These are phyloP conservation scores for Hortiboletus campestris DNA, from an alignment of 768 basidiomycete species.

Conservation along the genomic window DNA sequence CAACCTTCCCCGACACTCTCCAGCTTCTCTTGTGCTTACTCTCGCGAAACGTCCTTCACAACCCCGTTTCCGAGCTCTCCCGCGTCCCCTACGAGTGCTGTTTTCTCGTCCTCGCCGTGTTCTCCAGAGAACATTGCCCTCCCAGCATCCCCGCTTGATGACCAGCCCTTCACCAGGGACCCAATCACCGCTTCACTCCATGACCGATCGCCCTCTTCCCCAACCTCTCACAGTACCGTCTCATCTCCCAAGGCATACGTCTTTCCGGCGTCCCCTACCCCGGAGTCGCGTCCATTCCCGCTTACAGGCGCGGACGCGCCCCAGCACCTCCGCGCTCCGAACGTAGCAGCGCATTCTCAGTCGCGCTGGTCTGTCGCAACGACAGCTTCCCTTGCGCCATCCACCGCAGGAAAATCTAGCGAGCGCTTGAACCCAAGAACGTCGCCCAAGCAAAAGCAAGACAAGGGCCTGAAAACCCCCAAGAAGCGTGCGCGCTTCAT, in stretches of 20 bases:
- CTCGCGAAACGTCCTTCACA: constrained; percentile 28
- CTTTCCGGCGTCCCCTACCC: constrained; percentile 7
- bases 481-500: constrained; percentile 34
- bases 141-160: constrained; percentile 23
- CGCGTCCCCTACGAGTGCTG: constrained; percentile 19
- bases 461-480: constrained; percentile 25
- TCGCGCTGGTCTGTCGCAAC: constrained; percentile 33
- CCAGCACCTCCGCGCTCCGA: constrained; percentile 4
- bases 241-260: constrained; percentile 6
- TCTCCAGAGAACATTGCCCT: constrained; percentile 26
- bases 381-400: constrained; percentile 27
- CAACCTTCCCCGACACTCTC: constrained; percentile 30
- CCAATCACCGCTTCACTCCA: neutral
- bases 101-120: constrained; percentile 17
- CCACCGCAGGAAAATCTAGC: constrained; percentile 6
- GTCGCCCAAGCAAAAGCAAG: constrained; percentile 18
- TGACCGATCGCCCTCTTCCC: constrained; percentile 5
- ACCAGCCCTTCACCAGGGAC: constrained; percentile 5
- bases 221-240: constrained; percentile 2
- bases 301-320: neutral
- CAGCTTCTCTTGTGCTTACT: constrained; percentile 25
- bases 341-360: constrained; percentile 8
- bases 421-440: constrained; percentile 9
- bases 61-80: constrained; percentile 22
- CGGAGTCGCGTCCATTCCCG: neutral